Conservation (phyloP, 1,284 basidiomycete genomes). For the Sporisorium iseilematis-ciliati region DNA sequence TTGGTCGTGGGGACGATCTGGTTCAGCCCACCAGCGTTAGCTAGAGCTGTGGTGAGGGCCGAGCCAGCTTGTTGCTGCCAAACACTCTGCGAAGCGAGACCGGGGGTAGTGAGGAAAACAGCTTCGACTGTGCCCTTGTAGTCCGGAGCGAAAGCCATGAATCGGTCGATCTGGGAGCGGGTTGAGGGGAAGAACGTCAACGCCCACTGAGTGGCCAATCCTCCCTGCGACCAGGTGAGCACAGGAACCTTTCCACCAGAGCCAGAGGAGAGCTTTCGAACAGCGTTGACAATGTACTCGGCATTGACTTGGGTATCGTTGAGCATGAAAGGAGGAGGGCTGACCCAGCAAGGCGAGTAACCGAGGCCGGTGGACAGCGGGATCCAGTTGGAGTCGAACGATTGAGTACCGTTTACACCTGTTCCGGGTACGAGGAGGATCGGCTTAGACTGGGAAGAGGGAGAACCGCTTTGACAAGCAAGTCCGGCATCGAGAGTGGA, state of each 20-base stretch:
- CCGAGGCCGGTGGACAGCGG: constrained; percentile 30
- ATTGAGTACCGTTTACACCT: constrained; percentile 19
- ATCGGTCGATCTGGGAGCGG: constrained; percentile 19
- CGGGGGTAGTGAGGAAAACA: constrained; percentile 6
- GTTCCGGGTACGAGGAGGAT: constrained; percentile 51
- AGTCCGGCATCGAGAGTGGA: constrained; percentile 22
- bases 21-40: constrained; percentile 38
- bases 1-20: constrained; percentile 46
- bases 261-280: constrained; percentile 20
- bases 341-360: constrained; percentile 43
- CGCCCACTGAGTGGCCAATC: constrained; percentile 30
- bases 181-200: constrained; percentile 44
- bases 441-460: constrained; percentile 33
- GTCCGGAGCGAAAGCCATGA: constrained; percentile 43
- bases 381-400: constrained; percentile 45
- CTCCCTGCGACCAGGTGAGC: constrained; percentile 47
- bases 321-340: constrained; percentile 44
- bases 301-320: constrained; percentile 41
- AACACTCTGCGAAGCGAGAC: background rate
- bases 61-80: constrained; percentile 44
- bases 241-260: constrained; percentile 26
- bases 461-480: constrained; percentile 19
- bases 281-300: constrained; percentile 50
- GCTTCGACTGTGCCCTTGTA: constrained; percentile 40
- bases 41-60: constrained; percentile 25